A percentile compares a stretch with the other conserved stretches of the same genome.
phyloP scores from a whole-genome alignment of 441 rosid species.

The Cnidoscolus chayamansa region DNA sequence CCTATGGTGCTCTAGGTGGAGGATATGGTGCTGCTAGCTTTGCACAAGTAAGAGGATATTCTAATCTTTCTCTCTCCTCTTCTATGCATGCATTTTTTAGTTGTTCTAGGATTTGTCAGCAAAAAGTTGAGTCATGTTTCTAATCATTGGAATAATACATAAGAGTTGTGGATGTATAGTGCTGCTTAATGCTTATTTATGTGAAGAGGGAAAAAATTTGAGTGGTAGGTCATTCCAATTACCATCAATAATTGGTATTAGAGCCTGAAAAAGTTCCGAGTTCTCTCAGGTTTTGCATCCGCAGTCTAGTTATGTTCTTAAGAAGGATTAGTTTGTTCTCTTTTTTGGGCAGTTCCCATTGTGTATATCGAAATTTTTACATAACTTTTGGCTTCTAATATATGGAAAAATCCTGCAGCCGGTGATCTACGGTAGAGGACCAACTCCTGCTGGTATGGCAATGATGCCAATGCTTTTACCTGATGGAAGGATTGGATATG shows the following conservation, averaged over 20 bases:
- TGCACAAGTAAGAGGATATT: conserved; percentile 54
- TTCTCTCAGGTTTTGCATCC: too few species aligned
- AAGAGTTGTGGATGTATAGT: neutral
- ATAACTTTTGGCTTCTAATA: neutral
- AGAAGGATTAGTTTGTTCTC: too few species aligned
- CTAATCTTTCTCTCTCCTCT: neutral
- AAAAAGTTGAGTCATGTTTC: neutral
- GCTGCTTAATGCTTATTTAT: neutral
- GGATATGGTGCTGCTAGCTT: conserved; percentile 71
- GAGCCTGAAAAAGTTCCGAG: too few species aligned
- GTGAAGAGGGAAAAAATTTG: neutral
- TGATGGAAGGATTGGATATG: conserved; percentile 95
- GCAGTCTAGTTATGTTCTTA: too few species aligned
- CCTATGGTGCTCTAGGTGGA: conserved; percentile 58
- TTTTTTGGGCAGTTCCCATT: too few species aligned
- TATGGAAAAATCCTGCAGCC: conserved; percentile 49
- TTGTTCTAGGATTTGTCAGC: neutral
- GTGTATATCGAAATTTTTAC: conserved; percentile 14
- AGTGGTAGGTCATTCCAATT: neutral
- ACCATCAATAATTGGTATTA: neutral
- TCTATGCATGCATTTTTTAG: neutral
- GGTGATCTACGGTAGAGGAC: conserved; percentile 77
- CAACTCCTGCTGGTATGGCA: conserved; percentile 81
- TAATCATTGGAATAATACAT: neutral
- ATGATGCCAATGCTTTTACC: conserved; percentile 98